phyloP scores from a whole-genome alignment of 176 grass and related monocot genomes.

The Thinopyrum elongatum region DNA sequence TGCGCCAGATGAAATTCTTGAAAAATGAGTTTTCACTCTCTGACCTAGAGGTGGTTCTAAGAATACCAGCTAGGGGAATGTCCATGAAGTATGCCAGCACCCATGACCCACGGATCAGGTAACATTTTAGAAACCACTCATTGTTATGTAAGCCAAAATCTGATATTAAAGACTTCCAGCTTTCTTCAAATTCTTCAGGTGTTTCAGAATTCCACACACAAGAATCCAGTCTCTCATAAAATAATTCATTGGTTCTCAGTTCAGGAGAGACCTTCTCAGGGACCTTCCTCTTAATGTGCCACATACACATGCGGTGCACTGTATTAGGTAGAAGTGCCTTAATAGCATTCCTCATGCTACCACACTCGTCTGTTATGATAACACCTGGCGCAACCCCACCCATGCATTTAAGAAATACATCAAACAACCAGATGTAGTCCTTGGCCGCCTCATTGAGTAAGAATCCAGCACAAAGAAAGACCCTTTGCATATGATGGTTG shows the following conservation, averaged over 20 bases:
- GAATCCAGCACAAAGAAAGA: neutral
- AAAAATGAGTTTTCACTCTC: neutral
- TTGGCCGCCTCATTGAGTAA: neutral
- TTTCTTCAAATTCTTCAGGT: neutral
- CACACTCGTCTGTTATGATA: neutral
- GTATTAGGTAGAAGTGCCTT: neutral
- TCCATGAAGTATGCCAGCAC: neutral
- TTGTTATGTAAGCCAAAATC: neutral
- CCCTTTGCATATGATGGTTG: neutral
- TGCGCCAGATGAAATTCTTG: neutral
- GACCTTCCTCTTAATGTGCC: neutral
- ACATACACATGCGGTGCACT: neutral
- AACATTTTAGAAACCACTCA: neutral
- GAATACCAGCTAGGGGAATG: too few species aligned
- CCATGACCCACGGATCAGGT: neutral
- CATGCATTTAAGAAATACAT: neutral
- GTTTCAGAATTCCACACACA: neutral
- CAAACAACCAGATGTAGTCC: neutral
- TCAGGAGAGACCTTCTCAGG: neutral
- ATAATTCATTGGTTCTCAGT: neutral
- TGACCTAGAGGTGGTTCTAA: neutral
- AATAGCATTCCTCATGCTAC: neutral
- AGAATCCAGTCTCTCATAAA: neutral
- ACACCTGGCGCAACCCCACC: neutral
- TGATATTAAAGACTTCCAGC: neutral